Evolutionary conservation across 2,329 filamentous ascomycete species (phyloP).

Genomic region (Fusarium chuoi): DNA sequence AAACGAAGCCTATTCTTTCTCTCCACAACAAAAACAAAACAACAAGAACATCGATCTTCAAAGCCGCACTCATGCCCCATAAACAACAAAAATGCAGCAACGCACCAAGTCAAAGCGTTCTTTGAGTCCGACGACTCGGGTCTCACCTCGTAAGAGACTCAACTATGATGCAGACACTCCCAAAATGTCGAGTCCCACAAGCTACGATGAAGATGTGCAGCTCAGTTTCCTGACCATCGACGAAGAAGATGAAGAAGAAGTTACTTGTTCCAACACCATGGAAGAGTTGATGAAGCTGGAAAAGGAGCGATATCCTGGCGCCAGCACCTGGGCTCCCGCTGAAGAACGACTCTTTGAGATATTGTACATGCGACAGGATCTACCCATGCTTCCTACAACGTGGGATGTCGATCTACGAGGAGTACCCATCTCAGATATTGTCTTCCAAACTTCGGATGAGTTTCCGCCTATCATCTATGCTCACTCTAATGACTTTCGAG

Average conservation of each 20-base stretch:
- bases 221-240: background rate
- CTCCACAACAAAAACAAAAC: background rate
- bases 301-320: constrained; percentile 54
- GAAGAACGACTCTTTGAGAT: constrained; percentile 58
- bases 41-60: background rate
- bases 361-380: constrained; percentile 54
- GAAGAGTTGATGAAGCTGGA: constrained; percentile 56
- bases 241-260: constrained; percentile 25
- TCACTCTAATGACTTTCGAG: constrained; percentile 50
- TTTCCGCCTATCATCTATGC: constrained; percentile 53
- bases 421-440: constrained; percentile 51
- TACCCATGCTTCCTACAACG: constrained; percentile 53
- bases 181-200: constrained; percentile 19
- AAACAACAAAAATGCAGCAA: constrained; percentile 12
- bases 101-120: constrained; percentile 4
- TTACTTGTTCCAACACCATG: constrained; percentile 6
- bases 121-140: constrained; percentile 11
- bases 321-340: constrained; percentile 62
- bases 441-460: constrained; percentile 49
- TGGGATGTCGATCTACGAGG: constrained; percentile 55
- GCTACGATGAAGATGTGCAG: constrained; percentile 2
- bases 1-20: background rate
- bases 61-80: background rate
- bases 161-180: constrained; percentile 2
- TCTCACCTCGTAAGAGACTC: background rate